A percentile compares a stretch with the other conserved stretches of the same genome.
These are phyloP conservation scores for Tylopilus sp. DNA, from an alignment of 1,284 basidiomycete species.

Conservation along the genomic window DNA sequence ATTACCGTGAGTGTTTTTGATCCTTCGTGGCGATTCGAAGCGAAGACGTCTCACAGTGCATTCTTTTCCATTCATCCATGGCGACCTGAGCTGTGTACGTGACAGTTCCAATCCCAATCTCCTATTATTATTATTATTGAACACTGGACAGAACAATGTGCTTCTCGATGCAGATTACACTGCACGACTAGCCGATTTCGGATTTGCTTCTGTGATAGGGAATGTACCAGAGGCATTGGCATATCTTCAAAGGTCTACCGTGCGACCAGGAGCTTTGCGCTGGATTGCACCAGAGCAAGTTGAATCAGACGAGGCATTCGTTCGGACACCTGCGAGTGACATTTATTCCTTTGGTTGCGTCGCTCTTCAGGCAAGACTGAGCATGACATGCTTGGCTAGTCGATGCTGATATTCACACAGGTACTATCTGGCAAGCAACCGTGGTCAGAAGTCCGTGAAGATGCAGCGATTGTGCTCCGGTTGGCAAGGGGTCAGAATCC, in stretches of 20 bases:
- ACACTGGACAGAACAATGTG: neutral
- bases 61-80: neutral
- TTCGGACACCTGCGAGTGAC: neutral
- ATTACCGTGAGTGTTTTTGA: neutral
- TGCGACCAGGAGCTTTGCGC: neutral
- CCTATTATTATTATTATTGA: neutral
- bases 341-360: neutral
- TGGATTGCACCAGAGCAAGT: neutral
- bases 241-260: neutral
- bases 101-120: too few species aligned
- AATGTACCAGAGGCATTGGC: neutral
- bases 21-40: neutral
- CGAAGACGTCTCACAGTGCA: neutral
- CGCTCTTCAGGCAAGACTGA: neutral
- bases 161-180: neutral
- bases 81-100: neutral
- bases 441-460: neutral
- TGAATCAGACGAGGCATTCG: neutral
- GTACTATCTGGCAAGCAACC: neutral
- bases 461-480: neutral
- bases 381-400: neutral
- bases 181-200: neutral
- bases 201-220: neutral
- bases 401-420: neutral
- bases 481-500: neutral